These are phyloP conservation scores for Penicillium sclerotigenum DNA, from an alignment of 2,329 filamentous ascomycete species.

Conservation along the genomic window DNA sequence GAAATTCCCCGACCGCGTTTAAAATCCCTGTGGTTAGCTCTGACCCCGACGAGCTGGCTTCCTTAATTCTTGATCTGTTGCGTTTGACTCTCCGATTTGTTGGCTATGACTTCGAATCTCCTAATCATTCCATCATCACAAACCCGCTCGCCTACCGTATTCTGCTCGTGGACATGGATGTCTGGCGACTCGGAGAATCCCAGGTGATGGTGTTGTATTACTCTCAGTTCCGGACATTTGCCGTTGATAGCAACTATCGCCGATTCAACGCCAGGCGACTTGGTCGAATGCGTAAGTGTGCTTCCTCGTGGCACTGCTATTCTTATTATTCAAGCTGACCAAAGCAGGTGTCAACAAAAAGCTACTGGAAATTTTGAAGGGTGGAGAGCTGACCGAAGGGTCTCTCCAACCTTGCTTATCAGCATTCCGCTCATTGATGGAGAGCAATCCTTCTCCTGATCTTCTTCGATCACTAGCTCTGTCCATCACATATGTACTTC, in stretches of 20 bases:
- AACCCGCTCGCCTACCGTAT: constrained; percentile 94
- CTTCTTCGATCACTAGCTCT: constrained; percentile 82
- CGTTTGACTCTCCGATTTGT: constrained; percentile 79
- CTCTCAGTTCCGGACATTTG: constrained; percentile 84
- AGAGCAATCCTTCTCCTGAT: constrained; percentile 77
- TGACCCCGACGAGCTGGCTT: constrained; percentile 48
- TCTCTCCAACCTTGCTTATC: constrained; percentile 72
- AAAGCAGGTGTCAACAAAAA: constrained; percentile 77
- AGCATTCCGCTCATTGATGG: constrained; percentile 75
- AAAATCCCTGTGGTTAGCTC: constrained; percentile 38
- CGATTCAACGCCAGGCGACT: constrained; percentile 87
- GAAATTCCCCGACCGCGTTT: constrained; percentile 40
- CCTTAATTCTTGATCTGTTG: constrained; percentile 61
- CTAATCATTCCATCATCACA: constrained; percentile 86
- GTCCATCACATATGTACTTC: constrained; percentile 89
- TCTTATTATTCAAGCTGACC: constrained; percentile 16
- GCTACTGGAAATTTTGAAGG: constrained; percentile 84
- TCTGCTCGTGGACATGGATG: constrained; percentile 85
- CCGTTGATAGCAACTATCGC: constrained; percentile 83
- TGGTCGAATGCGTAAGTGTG: constrained; percentile 76
- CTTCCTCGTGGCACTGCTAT: neutral
- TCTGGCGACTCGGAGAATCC: constrained; percentile 77
- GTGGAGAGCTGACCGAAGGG: constrained; percentile 69
- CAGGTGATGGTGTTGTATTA: constrained; percentile 87
- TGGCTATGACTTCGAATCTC: constrained; percentile 76